These are phyloP conservation scores for Solanum etuberosum DNA, from an alignment of 257 asterid genomes.

Conservation along the genomic window DNA sequence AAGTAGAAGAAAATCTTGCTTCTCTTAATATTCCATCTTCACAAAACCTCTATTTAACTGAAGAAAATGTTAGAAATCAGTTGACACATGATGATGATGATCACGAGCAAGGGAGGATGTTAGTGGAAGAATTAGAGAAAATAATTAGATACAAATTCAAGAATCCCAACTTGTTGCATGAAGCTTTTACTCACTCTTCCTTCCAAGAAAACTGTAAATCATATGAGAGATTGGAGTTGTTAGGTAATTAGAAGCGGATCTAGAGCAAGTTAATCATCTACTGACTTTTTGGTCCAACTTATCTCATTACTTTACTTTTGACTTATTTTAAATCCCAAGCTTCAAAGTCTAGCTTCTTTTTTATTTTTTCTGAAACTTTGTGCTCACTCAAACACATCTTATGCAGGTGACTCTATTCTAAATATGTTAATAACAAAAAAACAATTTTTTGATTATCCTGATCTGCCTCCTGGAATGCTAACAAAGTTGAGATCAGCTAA, in stretches of 20 bases:
- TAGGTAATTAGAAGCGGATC: constrained; percentile 10
- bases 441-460: constrained; percentile 14
- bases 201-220: neutral
- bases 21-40: neutral
- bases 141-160: constrained; percentile 26
- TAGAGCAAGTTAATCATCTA: neutral
- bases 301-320: neutral
- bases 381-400: neutral
- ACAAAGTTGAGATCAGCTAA: constrained; percentile 46
- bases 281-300: neutral
- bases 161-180: constrained; percentile 6
- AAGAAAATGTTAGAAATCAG: neutral
- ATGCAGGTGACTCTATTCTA: constrained; percentile 17
- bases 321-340: neutral
- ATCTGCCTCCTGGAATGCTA: constrained; percentile 22
- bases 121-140: constrained; percentile 3
- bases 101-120: neutral
- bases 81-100: neutral
- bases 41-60: neutral
- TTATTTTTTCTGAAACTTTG: too few relatives aligned
- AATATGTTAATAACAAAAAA: constrained; percentile 6
- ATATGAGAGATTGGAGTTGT: constrained; percentile 23
- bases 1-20: neutral
- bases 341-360: neutral
- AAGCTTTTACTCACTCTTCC: constrained; percentile 31